Conservation (phyloP, 2,329 filamentous ascomycete species). For the Grosmannia huntii region DNA sequence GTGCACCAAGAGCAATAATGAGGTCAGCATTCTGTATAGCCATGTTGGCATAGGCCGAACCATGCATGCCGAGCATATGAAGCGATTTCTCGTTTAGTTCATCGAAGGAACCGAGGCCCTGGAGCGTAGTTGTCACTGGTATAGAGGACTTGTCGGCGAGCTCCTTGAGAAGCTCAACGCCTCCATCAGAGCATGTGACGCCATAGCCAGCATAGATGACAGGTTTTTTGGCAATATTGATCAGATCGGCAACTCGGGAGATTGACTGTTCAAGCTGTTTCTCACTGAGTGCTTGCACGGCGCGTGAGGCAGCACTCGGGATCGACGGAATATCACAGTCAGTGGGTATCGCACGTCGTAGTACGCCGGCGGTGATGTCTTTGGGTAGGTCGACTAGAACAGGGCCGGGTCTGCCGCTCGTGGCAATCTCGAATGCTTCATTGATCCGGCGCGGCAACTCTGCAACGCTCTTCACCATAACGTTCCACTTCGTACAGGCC, state of each 20-base stretch:
- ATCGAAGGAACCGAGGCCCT: constrained; percentile 84
- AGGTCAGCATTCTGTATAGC: constrained; percentile 94
- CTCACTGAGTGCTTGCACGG: constrained; percentile 59
- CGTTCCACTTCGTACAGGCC: constrained; percentile 97
- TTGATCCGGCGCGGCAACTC: constrained; percentile 91
- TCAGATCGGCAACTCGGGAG: constrained; percentile 61
- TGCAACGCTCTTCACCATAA: constrained; percentile 91
- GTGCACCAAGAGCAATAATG: constrained; percentile 84
- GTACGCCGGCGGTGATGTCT: constrained; percentile 79
- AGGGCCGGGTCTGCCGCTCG: constrained; percentile 81
- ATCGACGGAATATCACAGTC: constrained; percentile 61
- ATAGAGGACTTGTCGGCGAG: constrained; percentile 84
- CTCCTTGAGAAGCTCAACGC: constrained; percentile 66
- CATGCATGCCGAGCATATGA: constrained; percentile 99
- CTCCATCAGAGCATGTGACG: constrained; percentile 67
- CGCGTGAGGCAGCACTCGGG: constrained; percentile 75
- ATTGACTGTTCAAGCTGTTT: constrained; percentile 65
- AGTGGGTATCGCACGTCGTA: constrained; percentile 72
- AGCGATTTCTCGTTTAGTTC: constrained; percentile 88
- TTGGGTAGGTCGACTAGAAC: constrained; percentile 94
- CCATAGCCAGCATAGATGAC: constrained; percentile 93
- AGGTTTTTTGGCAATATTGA: constrained; percentile 87
- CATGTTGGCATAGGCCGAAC: constrained; percentile 94
- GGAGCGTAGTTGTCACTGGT: constrained; percentile 90
- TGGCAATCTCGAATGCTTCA: constrained; percentile 96